These are phyloP conservation scores for Russula olivacea DNA, from an alignment of 768 basidiomycete genomes.

Conservation along the genomic window DNA sequence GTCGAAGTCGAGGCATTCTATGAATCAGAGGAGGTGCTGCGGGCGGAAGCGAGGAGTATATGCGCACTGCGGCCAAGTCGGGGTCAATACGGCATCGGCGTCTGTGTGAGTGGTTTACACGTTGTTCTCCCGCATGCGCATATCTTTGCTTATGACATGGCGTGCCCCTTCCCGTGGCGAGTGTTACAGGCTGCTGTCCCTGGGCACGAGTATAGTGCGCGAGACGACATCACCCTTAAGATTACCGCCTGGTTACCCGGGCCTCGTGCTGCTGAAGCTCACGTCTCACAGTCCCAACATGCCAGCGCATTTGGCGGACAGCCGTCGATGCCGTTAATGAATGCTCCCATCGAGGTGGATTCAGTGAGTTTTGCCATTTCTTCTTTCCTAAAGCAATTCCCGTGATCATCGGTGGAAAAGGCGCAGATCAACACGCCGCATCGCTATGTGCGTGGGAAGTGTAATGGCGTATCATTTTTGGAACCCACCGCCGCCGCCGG, in stretches of 20 bases:
- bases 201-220: not conserved
- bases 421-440: not conserved
- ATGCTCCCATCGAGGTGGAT: not conserved
- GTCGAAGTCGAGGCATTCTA: not conserved
- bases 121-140: not conserved
- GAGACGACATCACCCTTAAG: not conserved
- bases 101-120: conserved; percentile 2
- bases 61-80: conserved; percentile 2
- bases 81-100: not conserved
- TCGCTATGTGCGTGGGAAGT: conserved; percentile 7
- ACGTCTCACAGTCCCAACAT: not conserved
- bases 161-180: not conserved
- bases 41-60: not conserved
- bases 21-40: not conserved
- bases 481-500: not conserved
- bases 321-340: not conserved
- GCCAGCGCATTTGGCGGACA: not conserved
- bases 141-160: not conserved
- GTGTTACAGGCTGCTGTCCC: not conserved
- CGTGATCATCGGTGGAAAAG: not conserved
- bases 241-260: conserved; percentile 1
- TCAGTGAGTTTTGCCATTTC: not conserved
- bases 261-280: not conserved
- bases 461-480: not conserved
- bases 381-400: not conserved